A percentile compares a stretch with the other conserved stretches of the same genome.
Conservation (phyloP, 1,284 basidiomycete species). For the Cystobasidiaceae sp. region DNA sequence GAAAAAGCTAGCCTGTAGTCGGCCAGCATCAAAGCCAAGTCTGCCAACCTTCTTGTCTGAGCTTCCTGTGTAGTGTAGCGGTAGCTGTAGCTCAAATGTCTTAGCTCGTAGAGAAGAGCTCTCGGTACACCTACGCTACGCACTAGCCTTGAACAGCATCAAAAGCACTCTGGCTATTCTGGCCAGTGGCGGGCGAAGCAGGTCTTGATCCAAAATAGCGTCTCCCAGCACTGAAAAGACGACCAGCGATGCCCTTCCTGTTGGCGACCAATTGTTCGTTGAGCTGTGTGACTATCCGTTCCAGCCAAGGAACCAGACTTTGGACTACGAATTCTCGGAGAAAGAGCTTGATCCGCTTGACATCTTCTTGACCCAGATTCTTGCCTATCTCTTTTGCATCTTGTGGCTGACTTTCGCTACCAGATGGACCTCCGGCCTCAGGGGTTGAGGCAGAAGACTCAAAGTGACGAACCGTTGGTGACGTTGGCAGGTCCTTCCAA, state of each 20-base stretch:
- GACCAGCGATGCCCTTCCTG: slow-evolving; percentile 77
- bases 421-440: background rate
- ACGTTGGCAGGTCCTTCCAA: background rate
- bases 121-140: background rate
- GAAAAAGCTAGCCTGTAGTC: slow-evolving; percentile 78
- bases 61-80: slow-evolving; percentile 50
- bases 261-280: slow-evolving; percentile 84
- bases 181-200: slow-evolving; percentile 43
- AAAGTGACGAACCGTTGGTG: background rate
- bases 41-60: slow-evolving; percentile 66
- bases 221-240: slow-evolving; percentile 68
- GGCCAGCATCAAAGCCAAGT: slow-evolving; percentile 87
- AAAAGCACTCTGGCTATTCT: slow-evolving; percentile 32
- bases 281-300: slow-evolving; percentile 86
- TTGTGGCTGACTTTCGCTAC: background rate
- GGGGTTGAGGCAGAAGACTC: background rate
- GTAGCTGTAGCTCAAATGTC: slow-evolving; percentile 48
- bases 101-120: slow-evolving; percentile 39
- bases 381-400: background rate
- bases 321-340: slow-evolving; percentile 84
- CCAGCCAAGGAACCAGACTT: slow-evolving; percentile 94
- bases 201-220: slow-evolving; percentile 52
- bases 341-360: slow-evolving; percentile 71
- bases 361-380: slow-evolving; percentile 66
- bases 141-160: slow-evolving; percentile 42